Conservation (phyloP, 768 basidiomycete genomes). For the Scleroderma bovista region DNA sequence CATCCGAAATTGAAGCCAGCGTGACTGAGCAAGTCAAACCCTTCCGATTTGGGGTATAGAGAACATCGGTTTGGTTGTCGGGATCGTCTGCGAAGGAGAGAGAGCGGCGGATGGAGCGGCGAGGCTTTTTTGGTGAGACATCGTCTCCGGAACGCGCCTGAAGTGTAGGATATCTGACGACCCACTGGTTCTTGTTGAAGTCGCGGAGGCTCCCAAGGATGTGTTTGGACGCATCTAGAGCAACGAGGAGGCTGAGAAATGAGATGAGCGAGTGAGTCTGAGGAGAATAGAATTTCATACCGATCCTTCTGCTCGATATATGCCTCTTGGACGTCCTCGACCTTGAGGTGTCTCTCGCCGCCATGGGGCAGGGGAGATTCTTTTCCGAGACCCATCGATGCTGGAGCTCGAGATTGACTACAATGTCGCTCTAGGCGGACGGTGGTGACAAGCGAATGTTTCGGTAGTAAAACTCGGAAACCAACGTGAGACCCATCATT, state of each 20-base stretch:
- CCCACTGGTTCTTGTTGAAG: slow-evolving; percentile 87
- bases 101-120: slow-evolving; percentile 54
- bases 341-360: slow-evolving; percentile 36
- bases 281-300: slow-evolving; percentile 30
- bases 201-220: slow-evolving; percentile 65
- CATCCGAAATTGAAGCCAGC: slow-evolving; percentile 46
- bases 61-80: slow-evolving; percentile 56
- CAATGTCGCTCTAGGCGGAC: neutral
- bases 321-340: slow-evolving; percentile 70
- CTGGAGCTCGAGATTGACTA: neutral
- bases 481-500: no score
- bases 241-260: slow-evolving; percentile 46
- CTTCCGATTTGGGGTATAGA: slow-evolving; percentile 45
- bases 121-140: slow-evolving; percentile 22
- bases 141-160: slow-evolving; percentile 36
- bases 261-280: neutral
- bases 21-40: slow-evolving; percentile 57
- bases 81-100: slow-evolving; percentile 87
- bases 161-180: slow-evolving; percentile 82
- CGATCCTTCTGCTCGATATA: slow-evolving; percentile 73
- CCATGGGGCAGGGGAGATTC: slow-evolving; percentile 13
- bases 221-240: slow-evolving; percentile 65
- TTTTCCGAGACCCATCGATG: slow-evolving; percentile 11
- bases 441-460: no score
- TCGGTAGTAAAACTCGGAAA: no score